phyloP scores from a whole-genome alignment of 1,139 yeast genomes.

The Blastobotrys ciferrii region DNA sequence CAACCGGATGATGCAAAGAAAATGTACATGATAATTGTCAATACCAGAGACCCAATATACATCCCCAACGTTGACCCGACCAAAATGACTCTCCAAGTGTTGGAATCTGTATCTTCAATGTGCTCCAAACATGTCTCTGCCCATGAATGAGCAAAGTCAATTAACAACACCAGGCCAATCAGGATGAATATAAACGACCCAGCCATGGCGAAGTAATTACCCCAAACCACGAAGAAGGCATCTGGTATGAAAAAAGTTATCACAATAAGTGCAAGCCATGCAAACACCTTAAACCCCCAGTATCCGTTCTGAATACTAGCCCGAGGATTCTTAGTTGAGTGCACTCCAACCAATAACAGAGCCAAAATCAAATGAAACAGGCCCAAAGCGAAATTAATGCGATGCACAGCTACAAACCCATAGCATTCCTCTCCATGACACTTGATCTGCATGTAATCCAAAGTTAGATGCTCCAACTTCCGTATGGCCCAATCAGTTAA shows the following conservation, averaged over 20 bases:
- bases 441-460: slow-evolving; percentile 59
- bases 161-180: slow-evolving; percentile 84
- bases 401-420: slow-evolving; percentile 89
- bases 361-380: slow-evolving; percentile 73
- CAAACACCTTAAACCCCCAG: slow-evolving; percentile 76
- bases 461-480: slow-evolving; percentile 69
- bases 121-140: slow-evolving; percentile 93
- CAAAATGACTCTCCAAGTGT: slow-evolving; percentile 75
- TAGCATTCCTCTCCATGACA: slow-evolving; percentile 86
- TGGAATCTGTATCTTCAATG: slow-evolving; percentile 82
- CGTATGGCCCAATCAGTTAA: slow-evolving; percentile 77
- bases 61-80: slow-evolving; percentile 84
- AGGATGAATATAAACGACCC: slow-evolving; percentile 83
- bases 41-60: slow-evolving; percentile 70
- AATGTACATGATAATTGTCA: slow-evolving; percentile 77
- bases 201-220: slow-evolving; percentile 81
- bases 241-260: slow-evolving; percentile 82
- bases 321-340: slow-evolving; percentile 75
- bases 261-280: slow-evolving; percentile 58
- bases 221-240: slow-evolving; percentile 81
- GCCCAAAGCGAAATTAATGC: slow-evolving; percentile 88
- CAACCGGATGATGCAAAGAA: slow-evolving; percentile 86
- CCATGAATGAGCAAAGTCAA: slow-evolving; percentile 98
- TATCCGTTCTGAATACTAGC: slow-evolving; percentile 81
- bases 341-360: slow-evolving; percentile 63